These are phyloP conservation scores for Spergularia azorica DNA, from an alignment of 179 eudicot species.

Conservation along the genomic window DNA sequence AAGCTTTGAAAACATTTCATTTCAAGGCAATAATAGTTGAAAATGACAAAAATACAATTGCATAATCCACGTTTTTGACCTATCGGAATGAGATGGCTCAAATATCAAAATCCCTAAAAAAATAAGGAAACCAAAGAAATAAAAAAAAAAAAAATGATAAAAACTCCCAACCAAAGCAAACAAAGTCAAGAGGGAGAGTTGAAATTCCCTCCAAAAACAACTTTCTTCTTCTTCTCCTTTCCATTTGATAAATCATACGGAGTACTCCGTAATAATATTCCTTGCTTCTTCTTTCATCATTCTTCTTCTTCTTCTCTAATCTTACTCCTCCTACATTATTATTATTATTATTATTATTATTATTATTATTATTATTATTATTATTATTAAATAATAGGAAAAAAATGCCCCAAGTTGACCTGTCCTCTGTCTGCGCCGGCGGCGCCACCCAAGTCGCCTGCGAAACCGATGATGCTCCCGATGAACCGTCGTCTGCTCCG, in stretches of 20 bases:
- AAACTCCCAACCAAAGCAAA: too few relatives aligned
- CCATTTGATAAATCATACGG: too few relatives aligned
- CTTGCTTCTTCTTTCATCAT: slow-evolving; percentile 2
- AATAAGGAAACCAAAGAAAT: background rate
- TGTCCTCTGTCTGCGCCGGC: slow-evolving; percentile 33
- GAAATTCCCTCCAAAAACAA: slow-evolving; percentile 14
- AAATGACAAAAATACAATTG: too few relatives aligned
- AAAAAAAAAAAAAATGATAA: background rate
- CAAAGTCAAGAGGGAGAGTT: slow-evolving; percentile 12
- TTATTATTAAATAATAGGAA: too few relatives aligned
- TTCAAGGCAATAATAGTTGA: too few relatives aligned
- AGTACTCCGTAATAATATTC: background rate
- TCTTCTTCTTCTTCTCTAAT: background rate
- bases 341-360: too few relatives aligned
- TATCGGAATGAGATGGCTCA: too few relatives aligned
- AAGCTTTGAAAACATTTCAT: too few relatives aligned
- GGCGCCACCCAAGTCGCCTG: slow-evolving; percentile 41
- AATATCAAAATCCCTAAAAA: background rate
- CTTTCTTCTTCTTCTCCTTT: too few relatives aligned
- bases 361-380: too few relatives aligned
- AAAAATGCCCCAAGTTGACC: slow-evolving; percentile 56
- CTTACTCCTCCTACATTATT: background rate
- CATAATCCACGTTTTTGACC: too few relatives aligned
- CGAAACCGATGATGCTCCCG: slow-evolving; percentile 26
- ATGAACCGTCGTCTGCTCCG: background rate